Evolutionary conservation across 2,329 filamentous ascomycete genomes (phyloP).

Genomic region (Zalaria obscura): DNA sequence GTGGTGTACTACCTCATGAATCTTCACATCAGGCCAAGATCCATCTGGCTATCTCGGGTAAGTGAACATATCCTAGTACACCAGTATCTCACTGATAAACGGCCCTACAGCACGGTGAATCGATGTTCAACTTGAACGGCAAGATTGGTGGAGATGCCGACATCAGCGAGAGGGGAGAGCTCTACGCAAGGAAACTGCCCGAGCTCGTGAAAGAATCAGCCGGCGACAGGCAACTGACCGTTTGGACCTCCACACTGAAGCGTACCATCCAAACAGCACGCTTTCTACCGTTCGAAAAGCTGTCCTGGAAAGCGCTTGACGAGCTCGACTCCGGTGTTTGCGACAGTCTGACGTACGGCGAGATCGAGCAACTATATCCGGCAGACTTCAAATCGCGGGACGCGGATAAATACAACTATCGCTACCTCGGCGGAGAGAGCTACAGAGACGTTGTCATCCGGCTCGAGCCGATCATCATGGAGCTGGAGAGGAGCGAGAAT

Average conservation of each 20-base stretch:
- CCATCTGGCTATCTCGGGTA: constrained; percentile 90
- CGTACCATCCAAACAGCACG: constrained; percentile 87
- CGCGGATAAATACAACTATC: constrained; percentile 99
- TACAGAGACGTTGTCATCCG: constrained; percentile 96
- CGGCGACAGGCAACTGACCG: constrained; percentile 57
- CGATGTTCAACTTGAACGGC: constrained; percentile 76
- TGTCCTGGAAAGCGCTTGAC: constrained; percentile 97
- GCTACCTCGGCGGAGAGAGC: constrained; percentile 90
- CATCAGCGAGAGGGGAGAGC: constrained; percentile 72
- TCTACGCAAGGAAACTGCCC: constrained; percentile 75
- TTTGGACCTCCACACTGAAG: constrained; percentile 63
- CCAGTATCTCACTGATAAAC: not conserved
- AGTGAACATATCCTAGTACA: not conserved
- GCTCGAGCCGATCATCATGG: constrained; percentile 98
- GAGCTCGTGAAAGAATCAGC: constrained; percentile 75
- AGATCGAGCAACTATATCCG: constrained; percentile 82
- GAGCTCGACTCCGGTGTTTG: constrained; percentile 95
- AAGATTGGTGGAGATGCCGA: constrained; percentile 87
- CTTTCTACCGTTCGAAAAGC: constrained; percentile 80
- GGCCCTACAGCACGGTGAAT: constrained; percentile 61
- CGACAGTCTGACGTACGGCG: constrained; percentile 88
- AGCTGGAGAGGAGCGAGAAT: constrained; percentile 88
- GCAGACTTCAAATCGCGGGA: constrained; percentile 93
- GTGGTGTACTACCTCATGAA: constrained; percentile 99
- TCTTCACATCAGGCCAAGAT: constrained; percentile 88